Evolutionary conservation across 2,329 filamentous ascomycete species (phyloP), one percentile per base, ranked within the genome.

Genomic region (Phialemoniopsis sp.): DNA sequence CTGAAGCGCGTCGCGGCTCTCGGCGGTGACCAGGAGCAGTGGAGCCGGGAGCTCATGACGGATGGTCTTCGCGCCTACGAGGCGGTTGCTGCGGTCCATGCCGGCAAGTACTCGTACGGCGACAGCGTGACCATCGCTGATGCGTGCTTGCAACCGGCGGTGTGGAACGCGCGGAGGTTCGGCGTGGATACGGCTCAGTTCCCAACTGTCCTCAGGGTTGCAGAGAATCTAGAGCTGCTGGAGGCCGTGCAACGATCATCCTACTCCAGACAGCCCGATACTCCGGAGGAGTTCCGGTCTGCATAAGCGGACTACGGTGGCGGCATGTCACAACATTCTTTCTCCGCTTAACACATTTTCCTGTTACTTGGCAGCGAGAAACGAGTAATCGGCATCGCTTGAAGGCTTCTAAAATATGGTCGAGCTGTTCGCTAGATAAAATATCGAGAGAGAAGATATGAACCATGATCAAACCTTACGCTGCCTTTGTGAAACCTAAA

Each of bases 61-160:
- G 63, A 68, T 7, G 78, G 78, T 0, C 57, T 84, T n/a, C 50
- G 51, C 13, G 78, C 78, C 3, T 82, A 80, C 46, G 78, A 84
- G 53, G 50, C 56, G 8, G 51, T 74, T 1, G 54, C 56, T 0
- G 46, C 43, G 15, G 49, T 38, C 42, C 58, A 52, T 7, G 64
- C 72, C 0, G 76, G 77, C 0, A 60, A 44, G 26, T 82, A 70
- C 47, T 78, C 73, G 3, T 68, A 78, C 4, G 80, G 76, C 0
- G 71, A 82, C 54, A 41, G 56, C 1, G 50, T 83, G 4, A 78
- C 71, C 0, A 44, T 82, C 47, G 80, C 80, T 3, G 80, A 83
- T 57, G 68, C 73, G 18, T 75, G 69, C 47, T 54, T 83, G 17
- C 54, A 79, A 37, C 78, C 79, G 4, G 77, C 76, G 1, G 64